These are phyloP conservation scores for Pichia inconspicua DNA, from an alignment of 1,139 yeast species.

Conservation along the genomic window DNA sequence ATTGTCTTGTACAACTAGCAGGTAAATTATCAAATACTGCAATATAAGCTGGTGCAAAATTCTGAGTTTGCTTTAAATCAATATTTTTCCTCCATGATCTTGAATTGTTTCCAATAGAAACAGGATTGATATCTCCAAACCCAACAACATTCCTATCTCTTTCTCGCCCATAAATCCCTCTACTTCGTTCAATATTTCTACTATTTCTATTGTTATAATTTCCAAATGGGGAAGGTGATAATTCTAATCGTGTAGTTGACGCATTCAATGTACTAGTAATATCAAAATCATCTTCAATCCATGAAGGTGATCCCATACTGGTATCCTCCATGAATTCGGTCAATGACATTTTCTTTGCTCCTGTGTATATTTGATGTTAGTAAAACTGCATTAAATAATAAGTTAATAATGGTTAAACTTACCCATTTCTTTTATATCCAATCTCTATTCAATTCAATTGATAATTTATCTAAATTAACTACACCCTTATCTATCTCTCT, in stretches of 20 bases:
- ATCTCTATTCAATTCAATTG: background rate
- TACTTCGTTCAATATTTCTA: background rate
- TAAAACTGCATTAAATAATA: background rate
- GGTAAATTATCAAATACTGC: constrained; percentile 26
- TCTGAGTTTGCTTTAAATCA: background rate
- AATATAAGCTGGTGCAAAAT: constrained; percentile 15
- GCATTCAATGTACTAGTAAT: constrained; percentile 9
- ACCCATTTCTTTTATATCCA: background rate
- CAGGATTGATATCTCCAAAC: background rate
- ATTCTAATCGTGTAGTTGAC: background rate
- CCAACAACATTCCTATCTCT: background rate
- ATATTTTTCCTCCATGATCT: background rate
- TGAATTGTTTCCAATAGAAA: background rate
- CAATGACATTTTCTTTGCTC: constrained; percentile 27
- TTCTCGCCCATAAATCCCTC: background rate
- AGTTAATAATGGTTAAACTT: background rate
- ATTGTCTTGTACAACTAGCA: constrained; percentile 19
- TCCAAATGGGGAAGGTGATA: constrained; percentile 3
- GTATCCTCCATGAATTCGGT: constrained; percentile 28
- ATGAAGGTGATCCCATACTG: constrained; percentile 26
- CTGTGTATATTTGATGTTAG: constrained; percentile 9
- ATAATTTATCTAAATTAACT: no score
- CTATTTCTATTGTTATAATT: background rate
- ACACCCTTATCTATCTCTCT: no score
- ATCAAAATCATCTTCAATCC: constrained; percentile 28